Evolutionary conservation across 163 green algal species (phyloP).

Genomic region (Chlorella variabilis): DNA sequence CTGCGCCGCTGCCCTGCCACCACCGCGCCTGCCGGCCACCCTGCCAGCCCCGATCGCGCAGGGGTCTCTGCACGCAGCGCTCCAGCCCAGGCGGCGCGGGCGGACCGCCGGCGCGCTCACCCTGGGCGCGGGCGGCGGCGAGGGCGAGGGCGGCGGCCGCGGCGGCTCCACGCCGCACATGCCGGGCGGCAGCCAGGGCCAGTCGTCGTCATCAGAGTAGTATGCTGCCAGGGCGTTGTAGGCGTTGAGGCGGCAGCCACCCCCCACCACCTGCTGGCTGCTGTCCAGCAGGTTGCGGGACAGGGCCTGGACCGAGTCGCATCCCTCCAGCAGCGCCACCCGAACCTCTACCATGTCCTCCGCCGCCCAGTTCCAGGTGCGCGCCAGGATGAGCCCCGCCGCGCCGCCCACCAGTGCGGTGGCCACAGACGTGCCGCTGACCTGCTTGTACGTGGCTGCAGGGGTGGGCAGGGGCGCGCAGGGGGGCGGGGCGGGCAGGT

Average conservation of each 20-base stretch:
- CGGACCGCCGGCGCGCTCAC: not conserved
- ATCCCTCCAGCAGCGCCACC: not conserved
- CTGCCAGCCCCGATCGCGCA: no score
- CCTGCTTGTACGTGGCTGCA: not conserved
- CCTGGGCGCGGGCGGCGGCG: not conserved
- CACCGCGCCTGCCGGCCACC: no score
- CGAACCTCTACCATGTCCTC: not conserved
- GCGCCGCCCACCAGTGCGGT: slow-evolving; percentile 2
- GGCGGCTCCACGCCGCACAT: not conserved
- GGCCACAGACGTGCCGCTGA: slow-evolving; percentile 3
- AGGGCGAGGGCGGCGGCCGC: not conserved
- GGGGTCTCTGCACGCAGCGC: no score
- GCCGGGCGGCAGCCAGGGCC: not conserved
- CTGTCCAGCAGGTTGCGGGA: not conserved
- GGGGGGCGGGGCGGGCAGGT: not conserved
- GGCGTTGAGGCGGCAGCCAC: slow-evolving; percentile 13
- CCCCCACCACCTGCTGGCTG: not conserved
- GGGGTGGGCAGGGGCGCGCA: not conserved
- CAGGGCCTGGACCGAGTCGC: not conserved
- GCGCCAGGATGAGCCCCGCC: slow-evolving; percentile 5
- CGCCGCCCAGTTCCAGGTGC: not conserved
- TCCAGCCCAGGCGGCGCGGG: no score
- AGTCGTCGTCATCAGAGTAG: not conserved
- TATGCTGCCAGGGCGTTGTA: slow-evolving; percentile 18
- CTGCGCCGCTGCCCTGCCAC: no score